Evolutionary conservation across 2,329 filamentous ascomycete species (phyloP), one percentile per base, ranked within the genome.

Genomic region (Fusarium udum): DNA sequence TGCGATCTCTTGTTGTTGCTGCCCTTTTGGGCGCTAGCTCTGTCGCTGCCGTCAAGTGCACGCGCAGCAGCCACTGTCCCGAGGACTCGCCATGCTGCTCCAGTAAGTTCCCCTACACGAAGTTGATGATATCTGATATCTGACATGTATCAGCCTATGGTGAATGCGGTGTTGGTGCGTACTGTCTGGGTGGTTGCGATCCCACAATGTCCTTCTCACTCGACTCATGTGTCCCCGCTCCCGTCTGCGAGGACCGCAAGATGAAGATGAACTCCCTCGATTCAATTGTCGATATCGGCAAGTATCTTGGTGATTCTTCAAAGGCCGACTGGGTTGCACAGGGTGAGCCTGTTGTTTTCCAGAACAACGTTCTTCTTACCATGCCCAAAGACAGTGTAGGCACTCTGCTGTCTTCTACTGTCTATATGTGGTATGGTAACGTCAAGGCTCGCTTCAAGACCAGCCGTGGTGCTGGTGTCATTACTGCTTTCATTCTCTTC

Each of bases 371-470:
- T 6, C 86, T 98, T 58, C 86, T 99, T 79, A 98, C 95, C 75
- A 97, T 99, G 95, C 91, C 93, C 46, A 89, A 92, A 73, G 88
- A 92, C 77, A 95, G 93, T 39, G 92, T 94, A 45, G 96, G 96
- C 62, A 98, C 96, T 15, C 90, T 99, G 51, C 84, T 99, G 62
- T 93, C 95, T 73, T 87, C 89, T 13, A 95, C 94, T 65, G 87
- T 90, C 75, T 98, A 98, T 84, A 92, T 99, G 84, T 98, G 96
- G 96, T 99, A 98, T 83, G 96, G 96, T 80, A 97, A 93, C 83
- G 92, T 97, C 78, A 93, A 92, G 82, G 94, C 94, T 61, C 93
- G 86, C 64, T 86, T 98, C 82, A 96, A 94, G 87, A 95, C 95
- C 0, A 92, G 92, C 73, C 91, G 93, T 78, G 95, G 95, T 65